A percentile compares a stretch with the other conserved stretches of the same genome.
phyloP scores from a whole-genome alignment of 1,139 yeast genomes.

The Pichia sp. region DNA sequence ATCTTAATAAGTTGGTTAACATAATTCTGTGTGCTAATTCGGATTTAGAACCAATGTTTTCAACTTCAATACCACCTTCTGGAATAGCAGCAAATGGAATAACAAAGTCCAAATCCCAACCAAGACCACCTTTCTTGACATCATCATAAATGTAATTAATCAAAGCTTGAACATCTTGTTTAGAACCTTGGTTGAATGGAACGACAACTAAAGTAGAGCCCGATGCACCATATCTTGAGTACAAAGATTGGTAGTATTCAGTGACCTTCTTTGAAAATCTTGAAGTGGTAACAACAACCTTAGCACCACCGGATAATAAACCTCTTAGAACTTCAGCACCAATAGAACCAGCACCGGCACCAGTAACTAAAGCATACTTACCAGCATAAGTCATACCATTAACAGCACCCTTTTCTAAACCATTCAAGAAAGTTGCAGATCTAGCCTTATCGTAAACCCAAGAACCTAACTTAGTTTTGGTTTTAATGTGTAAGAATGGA shows the following conservation, averaged over 20 bases:
- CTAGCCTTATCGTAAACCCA: constrained; percentile 82
- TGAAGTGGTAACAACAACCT: constrained; percentile 92
- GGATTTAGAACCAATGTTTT: constrained; percentile 85
- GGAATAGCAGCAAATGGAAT: constrained; percentile 99
- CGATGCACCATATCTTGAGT: constrained; percentile 84
- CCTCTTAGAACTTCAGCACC: constrained; percentile 98
- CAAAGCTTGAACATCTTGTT: constrained; percentile 83
- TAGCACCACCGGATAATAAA: constrained; percentile 94
- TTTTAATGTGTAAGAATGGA: constrained; percentile 91
- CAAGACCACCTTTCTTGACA: constrained; percentile 80
- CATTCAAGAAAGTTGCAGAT: constrained; percentile 76
- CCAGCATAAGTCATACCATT: constrained; percentile 87
- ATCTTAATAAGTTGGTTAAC: constrained; percentile 91
- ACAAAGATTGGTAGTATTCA: constrained; percentile 89
- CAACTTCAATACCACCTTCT: constrained; percentile 94
- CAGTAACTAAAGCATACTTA: constrained; percentile 86
- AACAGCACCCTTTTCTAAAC: constrained; percentile 86
- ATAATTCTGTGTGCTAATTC: constrained; percentile 97
- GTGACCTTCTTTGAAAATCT: constrained; percentile 92
- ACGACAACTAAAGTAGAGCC: constrained; percentile 92
- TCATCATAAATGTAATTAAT: constrained; percentile 80
- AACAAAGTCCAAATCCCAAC: constrained; percentile 95
- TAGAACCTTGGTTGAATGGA: constrained; percentile 97
- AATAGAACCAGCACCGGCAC: constrained; percentile 98
- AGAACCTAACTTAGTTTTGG: constrained; percentile 57